phyloP scores from a whole-genome alignment of 768 basidiomycete species.

The Cubamyces lactineus region DNA sequence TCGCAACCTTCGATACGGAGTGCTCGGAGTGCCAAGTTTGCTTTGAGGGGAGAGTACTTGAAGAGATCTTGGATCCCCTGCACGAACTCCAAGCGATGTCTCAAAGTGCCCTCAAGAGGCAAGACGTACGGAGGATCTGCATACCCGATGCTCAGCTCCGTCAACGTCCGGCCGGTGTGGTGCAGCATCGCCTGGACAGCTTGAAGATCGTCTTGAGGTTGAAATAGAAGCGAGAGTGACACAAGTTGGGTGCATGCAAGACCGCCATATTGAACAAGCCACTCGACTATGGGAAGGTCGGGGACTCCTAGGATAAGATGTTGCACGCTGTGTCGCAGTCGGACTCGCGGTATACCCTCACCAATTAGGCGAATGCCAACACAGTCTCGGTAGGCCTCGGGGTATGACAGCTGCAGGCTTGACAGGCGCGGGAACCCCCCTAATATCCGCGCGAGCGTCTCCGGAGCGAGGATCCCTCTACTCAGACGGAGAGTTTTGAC shows the following conservation, averaged over 20 bases:
- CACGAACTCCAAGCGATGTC: neutral
- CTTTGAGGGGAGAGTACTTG: neutral
- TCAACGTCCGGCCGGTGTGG: neutral
- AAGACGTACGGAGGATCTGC: conserved; percentile 5
- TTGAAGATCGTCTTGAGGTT: neutral
- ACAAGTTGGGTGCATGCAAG: neutral
- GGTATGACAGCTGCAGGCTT: neutral
- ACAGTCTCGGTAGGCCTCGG: neutral
- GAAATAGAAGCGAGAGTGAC: conserved; percentile 2
- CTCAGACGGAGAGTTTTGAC: neutral
- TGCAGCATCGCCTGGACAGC: neutral
- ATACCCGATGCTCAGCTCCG: conserved; percentile 6
- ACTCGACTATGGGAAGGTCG: neutral
- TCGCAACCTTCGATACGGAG: conserved; percentile 12
- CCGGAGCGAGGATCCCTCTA: neutral
- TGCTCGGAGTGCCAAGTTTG: neutral
- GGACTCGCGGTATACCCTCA: neutral
- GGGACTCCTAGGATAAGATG: conserved; percentile 6
- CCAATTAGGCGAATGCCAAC: conserved; percentile 1
- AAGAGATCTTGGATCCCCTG: neutral
- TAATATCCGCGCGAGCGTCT: neutral
- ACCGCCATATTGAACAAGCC: conserved; percentile 1
- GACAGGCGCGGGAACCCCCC: neutral
- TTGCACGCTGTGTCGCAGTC: neutral
- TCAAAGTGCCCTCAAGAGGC: neutral